phyloP scores from a whole-genome alignment of 495 filamentous ascomycete genomes.

The Aspergillus campestris region DNA sequence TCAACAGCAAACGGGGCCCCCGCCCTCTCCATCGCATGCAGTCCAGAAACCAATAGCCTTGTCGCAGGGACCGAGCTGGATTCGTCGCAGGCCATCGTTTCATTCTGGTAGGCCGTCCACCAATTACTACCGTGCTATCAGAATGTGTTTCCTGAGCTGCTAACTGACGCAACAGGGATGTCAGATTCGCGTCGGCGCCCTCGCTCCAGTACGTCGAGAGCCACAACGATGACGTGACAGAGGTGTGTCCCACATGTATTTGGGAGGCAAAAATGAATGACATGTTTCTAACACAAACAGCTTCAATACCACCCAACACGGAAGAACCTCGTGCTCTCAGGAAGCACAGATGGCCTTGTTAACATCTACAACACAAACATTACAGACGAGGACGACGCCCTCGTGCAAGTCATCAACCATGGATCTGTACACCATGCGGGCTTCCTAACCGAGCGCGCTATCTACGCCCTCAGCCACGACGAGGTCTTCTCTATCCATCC shows the following conservation, averaged over 20 bases:
- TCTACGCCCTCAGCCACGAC: constrained; percentile 74
- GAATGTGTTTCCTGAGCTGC: constrained; percentile 20
- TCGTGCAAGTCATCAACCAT: constrained; percentile 83
- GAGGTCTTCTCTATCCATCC: constrained; percentile 73
- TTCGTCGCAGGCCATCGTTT: constrained; percentile 61
- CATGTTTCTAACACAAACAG: constrained; percentile 23
- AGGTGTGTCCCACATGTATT: constrained; percentile 36
- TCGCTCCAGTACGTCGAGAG: constrained; percentile 67
- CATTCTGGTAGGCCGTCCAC: constrained; percentile 54
- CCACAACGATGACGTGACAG: constrained; percentile 88
- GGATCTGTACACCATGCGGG: constrained; percentile 77
- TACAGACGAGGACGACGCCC: constrained; percentile 75
- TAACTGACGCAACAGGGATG: constrained; percentile 51
- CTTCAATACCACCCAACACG: constrained; percentile 63
- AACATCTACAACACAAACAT: constrained; percentile 73
- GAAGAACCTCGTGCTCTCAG: constrained; percentile 63
- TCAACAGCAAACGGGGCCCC: constrained; percentile 35
- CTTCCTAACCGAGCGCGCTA: constrained; percentile 59
- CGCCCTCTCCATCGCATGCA: constrained; percentile 63
- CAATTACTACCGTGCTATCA: background rate
- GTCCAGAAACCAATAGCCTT: constrained; percentile 46
- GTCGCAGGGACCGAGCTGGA: constrained; percentile 74
- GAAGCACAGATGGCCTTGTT: constrained; percentile 86
- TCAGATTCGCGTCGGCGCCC: constrained; percentile 46
- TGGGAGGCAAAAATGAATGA: background rate